A percentile compares a stretch with the other conserved stretches of the same genome.
Conservation (phyloP, 768 basidiomycete genomes). For the Podaxis carcinomalis region DNA sequence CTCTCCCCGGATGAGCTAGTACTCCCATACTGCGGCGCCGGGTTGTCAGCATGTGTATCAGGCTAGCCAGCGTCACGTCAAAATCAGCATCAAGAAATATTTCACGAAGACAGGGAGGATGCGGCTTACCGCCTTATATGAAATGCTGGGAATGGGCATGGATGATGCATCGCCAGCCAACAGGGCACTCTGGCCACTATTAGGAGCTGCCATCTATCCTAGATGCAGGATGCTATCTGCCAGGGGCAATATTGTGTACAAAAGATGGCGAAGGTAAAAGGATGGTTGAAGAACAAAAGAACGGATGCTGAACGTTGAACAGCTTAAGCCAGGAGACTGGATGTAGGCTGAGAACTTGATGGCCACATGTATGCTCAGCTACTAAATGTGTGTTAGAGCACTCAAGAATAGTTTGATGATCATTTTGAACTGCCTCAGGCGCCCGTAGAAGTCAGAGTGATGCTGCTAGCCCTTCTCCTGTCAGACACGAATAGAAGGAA, state of each 20-base stretch:
- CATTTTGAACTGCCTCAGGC: neutral
- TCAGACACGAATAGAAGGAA: neutral
- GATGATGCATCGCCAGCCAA: neutral
- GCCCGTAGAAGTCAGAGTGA: neutral
- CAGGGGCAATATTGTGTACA: neutral
- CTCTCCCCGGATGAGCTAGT: neutral
- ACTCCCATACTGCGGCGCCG: neutral
- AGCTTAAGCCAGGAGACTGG: neutral
- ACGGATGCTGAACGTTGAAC: neutral
- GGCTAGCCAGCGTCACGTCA: neutral
- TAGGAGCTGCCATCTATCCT: neutral
- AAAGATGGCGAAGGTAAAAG: neutral
- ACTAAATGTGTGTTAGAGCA: neutral
- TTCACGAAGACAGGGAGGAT: neutral
- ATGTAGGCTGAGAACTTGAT: neutral
- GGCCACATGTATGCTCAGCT: neutral
- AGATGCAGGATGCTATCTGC: neutral
- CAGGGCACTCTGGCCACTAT: neutral
- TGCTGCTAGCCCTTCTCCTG: neutral
- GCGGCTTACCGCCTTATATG: neutral
- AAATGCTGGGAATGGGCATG: slow-evolving; percentile 3
- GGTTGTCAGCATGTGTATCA: neutral
- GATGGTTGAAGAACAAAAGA: neutral
- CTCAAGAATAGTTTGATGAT: neutral
- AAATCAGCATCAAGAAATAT: neutral